Evolutionary conservation across 2,329 filamentous ascomycete genomes (phyloP), one percentile per base, ranked within the genome.

Genomic region (Colletotrichum sp.): DNA sequence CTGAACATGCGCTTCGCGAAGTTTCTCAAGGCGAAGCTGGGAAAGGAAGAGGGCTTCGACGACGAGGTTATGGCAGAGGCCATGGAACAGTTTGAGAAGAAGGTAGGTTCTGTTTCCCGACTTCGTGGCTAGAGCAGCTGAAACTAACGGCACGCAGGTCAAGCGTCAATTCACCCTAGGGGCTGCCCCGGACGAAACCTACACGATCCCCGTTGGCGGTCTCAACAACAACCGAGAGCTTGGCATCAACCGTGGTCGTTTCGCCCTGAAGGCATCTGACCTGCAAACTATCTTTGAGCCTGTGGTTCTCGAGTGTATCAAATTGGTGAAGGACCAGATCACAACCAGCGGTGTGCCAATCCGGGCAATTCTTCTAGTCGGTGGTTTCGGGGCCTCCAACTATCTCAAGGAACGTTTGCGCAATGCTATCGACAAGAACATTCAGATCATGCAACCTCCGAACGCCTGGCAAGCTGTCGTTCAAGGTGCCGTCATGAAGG

Each of bases 401-500:
- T 87, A 88, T 76, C 80, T 89, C 21, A 85, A 84, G 76, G 80
- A 83, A 69, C 80, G 83, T 13, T 77, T 89, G 9, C 79, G 81
- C 59, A 78, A 82, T 57, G 78, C 82, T 1, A 79, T 87, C 9
- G 76, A 80, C 11, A 66, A 75, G 9, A 77, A 79, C 8, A 82
- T 86, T 9, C 80, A 85, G 33, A 83, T 90, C 33, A 78, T 90
- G 65, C 87, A 88, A 66, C 87, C 88, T 1, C 81, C 84, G 16
- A 85, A 86, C 72, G 84, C 86, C 5, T 90, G 88, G 87, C 82
- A 83, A 2, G 86, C 87, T 2, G 86, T 90, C 8, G 87, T 87
- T 3, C 85, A 86, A 38, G 88, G 88, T 8, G 88, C 88, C 16
- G 86, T 86, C 7, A 86, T 88, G 82, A 87, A 86, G 77, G 87